Evolutionary conservation across 306 rosid genomes (phyloP).

Genomic region (Rosa rugosa): DNA sequence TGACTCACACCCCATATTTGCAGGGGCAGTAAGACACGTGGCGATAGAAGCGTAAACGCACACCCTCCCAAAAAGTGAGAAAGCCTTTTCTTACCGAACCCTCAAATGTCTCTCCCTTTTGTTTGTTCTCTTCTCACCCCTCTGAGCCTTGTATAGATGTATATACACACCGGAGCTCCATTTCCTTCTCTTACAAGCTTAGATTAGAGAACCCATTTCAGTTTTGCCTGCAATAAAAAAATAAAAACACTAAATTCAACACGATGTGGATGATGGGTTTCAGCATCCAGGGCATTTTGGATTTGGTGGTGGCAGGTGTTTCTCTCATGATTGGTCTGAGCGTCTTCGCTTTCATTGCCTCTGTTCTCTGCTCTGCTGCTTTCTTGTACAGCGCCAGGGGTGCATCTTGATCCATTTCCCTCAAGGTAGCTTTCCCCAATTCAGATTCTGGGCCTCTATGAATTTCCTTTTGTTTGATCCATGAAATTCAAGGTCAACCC

Average conservation of each 20-base stretch:
- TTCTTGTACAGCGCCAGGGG: constrained; percentile 59
- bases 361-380: constrained; percentile 68
- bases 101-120: neutral
- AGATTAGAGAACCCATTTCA: neutral
- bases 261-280: constrained; percentile 37
- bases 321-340: constrained; percentile 59
- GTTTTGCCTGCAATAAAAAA: neutral
- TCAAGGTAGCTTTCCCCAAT: neutral
- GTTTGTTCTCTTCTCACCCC: neutral
- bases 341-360: constrained; percentile 58
- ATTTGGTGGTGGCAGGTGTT: constrained; percentile 64
- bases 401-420: constrained; percentile 26
- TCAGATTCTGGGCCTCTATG: neutral
- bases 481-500: neutral
- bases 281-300: constrained; percentile 56
- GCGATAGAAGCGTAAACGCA: neutral
- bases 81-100: neutral
- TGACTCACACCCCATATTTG: neutral
- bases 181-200: neutral
- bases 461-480: neutral
- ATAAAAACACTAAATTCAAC: neutral
- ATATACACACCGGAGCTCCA: neutral
- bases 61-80: constrained; percentile 2
- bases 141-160: neutral
- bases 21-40: neutral